Conservation (phyloP, 306 rosid genomes). For the Quercus aquifolioides region DNA sequence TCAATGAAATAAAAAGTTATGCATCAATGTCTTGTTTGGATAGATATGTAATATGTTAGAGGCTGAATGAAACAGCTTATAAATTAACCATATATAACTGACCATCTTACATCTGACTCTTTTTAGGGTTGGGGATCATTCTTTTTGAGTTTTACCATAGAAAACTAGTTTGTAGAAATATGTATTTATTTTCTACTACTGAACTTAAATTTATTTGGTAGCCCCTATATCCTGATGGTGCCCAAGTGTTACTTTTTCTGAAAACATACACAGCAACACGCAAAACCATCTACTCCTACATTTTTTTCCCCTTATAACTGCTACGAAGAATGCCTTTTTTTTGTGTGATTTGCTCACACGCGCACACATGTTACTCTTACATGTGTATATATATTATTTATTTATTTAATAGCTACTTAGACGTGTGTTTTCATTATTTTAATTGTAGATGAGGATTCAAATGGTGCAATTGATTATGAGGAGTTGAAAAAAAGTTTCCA, state of each 20-base stretch:
- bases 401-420: not conserved
- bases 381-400: no score
- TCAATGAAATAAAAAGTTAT: not conserved
- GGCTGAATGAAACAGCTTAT: not conserved
- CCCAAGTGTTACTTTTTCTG: not conserved
- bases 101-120: not conserved
- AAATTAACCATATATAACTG: not conserved
- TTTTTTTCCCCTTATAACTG: not conserved
- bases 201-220: not conserved
- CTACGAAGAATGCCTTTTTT: conserved; percentile 19
- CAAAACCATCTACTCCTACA: not conserved
- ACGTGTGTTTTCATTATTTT: conserved; percentile 21
- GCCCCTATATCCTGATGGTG: not conserved
- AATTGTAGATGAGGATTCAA: conserved; percentile 78
- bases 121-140: not conserved
- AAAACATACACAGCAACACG: not conserved
- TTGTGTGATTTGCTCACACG: not conserved
- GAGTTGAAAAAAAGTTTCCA: conserved; percentile 76
- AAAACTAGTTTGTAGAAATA: no score
- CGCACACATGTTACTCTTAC: no score
- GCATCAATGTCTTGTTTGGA: not conserved
- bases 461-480: conserved; percentile 69
- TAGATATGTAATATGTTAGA: not conserved
- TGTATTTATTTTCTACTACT: not conserved
- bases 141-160: no score